These are phyloP conservation scores for Fusarium phyllophilum DNA, from an alignment of 2,329 filamentous ascomycete species.

Conservation along the genomic window DNA sequence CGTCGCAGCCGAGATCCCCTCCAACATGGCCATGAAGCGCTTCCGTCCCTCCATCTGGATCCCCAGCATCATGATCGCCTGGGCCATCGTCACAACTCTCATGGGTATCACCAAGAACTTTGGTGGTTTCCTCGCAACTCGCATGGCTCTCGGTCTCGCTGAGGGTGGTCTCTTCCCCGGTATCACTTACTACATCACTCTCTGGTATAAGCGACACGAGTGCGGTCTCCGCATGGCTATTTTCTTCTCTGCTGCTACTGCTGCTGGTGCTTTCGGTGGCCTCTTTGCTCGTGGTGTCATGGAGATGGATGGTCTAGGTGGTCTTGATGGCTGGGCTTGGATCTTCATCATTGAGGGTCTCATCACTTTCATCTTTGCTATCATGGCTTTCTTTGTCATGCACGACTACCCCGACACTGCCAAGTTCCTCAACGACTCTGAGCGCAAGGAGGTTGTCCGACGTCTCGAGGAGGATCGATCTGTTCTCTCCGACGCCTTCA, in stretches of 20 bases:
- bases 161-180: slow-evolving; percentile 71
- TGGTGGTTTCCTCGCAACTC: slow-evolving; percentile 58
- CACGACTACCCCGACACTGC: slow-evolving; percentile 67
- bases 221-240: slow-evolving; percentile 70
- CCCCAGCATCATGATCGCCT: slow-evolving; percentile 63
- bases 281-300: slow-evolving; percentile 69
- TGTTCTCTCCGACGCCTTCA: slow-evolving; percentile 65
- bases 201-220: slow-evolving; percentile 70
- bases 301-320: slow-evolving; percentile 63
- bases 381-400: slow-evolving; percentile 61
- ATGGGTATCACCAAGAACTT: slow-evolving; percentile 64
- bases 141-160: slow-evolving; percentile 59
- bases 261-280: slow-evolving; percentile 71
- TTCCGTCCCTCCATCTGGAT: slow-evolving; percentile 64
- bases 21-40: slow-evolving; percentile 66
- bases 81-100: slow-evolving; percentile 58
- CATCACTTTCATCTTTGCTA: slow-evolving; percentile 57
- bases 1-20: slow-evolving; percentile 63
- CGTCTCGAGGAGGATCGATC: slow-evolving; percentile 57
- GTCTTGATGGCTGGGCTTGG: slow-evolving; percentile 76
- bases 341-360: slow-evolving; percentile 79
- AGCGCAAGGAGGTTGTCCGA: slow-evolving; percentile 55
- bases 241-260: slow-evolving; percentile 66
- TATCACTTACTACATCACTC: slow-evolving; percentile 68
- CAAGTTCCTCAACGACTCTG: slow-evolving; percentile 58